Percentiles rank a stretch among this genome's conserved stretches.
These are phyloP conservation scores for Tolypocladium tropicale DNA, from an alignment of 2,329 filamentous ascomycete species.

Conservation along the genomic window DNA sequence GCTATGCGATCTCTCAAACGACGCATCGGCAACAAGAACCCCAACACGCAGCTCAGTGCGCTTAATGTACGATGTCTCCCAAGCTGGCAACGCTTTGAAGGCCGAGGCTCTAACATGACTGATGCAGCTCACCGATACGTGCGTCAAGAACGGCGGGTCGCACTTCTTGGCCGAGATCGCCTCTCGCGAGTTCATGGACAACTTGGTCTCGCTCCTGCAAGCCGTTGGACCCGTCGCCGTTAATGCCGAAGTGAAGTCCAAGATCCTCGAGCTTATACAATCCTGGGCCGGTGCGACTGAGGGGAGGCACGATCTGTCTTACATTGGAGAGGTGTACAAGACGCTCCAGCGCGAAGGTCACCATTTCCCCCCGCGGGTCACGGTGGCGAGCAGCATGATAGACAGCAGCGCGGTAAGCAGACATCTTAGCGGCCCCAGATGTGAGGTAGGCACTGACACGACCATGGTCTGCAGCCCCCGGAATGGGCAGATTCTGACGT, in stretches of 20 bases:
- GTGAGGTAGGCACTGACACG: neutral
- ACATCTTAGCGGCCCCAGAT: conserved; percentile 8
- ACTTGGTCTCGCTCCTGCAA: conserved; percentile 80
- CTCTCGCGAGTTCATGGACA: conserved; percentile 97
- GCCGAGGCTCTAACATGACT: neutral
- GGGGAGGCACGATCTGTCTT: conserved; percentile 69
- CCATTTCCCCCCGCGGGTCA: conserved; percentile 75
- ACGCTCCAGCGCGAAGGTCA: conserved; percentile 76
- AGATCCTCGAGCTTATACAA: conserved; percentile 90
- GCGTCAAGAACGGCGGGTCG: conserved; percentile 93
- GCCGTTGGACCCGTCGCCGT: conserved; percentile 63
- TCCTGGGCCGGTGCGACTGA: conserved; percentile 87
- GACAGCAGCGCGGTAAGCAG: conserved; percentile 80
- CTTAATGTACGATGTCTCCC: conserved; percentile 54
- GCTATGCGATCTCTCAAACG: conserved; percentile 94
- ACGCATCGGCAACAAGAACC: conserved; percentile 94
- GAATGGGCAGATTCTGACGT: conserved; percentile 98
- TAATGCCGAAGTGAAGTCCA: conserved; percentile 76
- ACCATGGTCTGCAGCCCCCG: conserved; percentile 52
- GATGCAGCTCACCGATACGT: conserved; percentile 83
- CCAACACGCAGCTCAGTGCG: conserved; percentile 91
- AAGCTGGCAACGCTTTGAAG: too few species aligned
- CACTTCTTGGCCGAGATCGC: conserved; percentile 95
- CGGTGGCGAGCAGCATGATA: conserved; percentile 93
- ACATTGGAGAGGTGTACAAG: conserved; percentile 82